A percentile compares a stretch with the other conserved stretches of the same genome.
phyloP scores from a whole-genome alignment of 2,329 filamentous ascomycete genomes.

The Diaporthe eres region DNA sequence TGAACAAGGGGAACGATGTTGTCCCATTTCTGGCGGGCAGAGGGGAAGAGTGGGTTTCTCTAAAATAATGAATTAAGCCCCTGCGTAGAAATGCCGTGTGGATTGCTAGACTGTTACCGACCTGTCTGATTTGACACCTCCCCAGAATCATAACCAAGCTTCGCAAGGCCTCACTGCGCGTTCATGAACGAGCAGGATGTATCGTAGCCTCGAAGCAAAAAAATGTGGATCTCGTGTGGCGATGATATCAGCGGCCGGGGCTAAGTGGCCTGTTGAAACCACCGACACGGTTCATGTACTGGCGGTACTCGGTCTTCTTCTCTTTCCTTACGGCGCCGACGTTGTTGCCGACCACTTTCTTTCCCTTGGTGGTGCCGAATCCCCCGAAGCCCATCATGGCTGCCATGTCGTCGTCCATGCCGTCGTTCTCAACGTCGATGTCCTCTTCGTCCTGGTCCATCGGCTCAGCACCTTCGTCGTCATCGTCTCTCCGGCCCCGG shows the following conservation, averaged over 20 bases:
- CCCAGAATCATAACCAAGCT: not conserved
- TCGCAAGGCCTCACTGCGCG: not conserved
- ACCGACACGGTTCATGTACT: conserved; percentile 93
- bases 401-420: conserved; percentile 77
- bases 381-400: conserved; percentile 91
- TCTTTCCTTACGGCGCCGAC: conserved; percentile 87
- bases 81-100: not conserved
- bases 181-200: not conserved
- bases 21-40: not conserved
- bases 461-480: conserved; percentile 46
- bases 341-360: conserved; percentile 90
- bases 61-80: conserved; percentile 9
- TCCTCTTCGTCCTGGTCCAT: conserved; percentile 62
- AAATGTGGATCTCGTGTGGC: not conserved
- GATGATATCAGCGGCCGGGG: conserved; percentile 53
- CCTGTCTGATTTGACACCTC: not conserved
- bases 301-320: conserved; percentile 94
- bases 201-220: not conserved
- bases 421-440: conserved; percentile 73
- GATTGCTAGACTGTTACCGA: conserved; percentile 2
- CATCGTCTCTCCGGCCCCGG: not conserved
- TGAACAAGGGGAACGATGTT: not conserved
- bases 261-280: conserved; percentile 86
- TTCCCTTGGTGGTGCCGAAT: conserved; percentile 90
- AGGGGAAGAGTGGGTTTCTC: not conserved